Percentiles rank a stretch among this genome's conserved stretches.
Evolutionary conservation across 306 rosid species (phyloP).

Genomic region (Cucumis melo): DNA sequence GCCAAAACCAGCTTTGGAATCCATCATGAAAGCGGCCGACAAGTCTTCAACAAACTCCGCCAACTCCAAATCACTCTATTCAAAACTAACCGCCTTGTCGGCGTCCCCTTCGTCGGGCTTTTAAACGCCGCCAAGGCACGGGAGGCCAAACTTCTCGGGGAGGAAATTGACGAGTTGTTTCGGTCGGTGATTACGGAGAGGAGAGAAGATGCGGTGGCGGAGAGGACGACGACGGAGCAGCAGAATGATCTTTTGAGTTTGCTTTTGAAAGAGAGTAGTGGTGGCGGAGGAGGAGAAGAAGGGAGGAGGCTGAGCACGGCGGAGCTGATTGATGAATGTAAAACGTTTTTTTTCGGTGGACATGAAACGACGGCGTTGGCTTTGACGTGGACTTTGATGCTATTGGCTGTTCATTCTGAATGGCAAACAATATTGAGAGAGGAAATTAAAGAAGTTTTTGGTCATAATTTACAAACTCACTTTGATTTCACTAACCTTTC

Average conservation of each 20-base stretch:
- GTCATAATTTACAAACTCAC: conserved; percentile 25
- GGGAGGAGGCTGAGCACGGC: conserved; percentile 23
- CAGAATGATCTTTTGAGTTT: conserved; percentile 43
- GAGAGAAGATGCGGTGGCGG: conserved; percentile 3
- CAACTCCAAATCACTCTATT: conserved; percentile 58
- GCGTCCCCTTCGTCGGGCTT: conserved; percentile 50
- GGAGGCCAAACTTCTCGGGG: conserved; percentile 48
- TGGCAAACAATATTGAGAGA: conserved; percentile 70
- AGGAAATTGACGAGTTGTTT: conserved; percentile 44
- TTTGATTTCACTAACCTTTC: conserved; percentile 26
- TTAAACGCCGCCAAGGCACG: conserved; percentile 33
- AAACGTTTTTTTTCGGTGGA: conserved; percentile 81
- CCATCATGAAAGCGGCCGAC: conserved; percentile 22
- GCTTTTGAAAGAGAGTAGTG: conserved; percentile 28
- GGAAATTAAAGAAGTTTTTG: conserved; percentile 53
- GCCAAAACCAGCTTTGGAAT: conserved; percentile 77
- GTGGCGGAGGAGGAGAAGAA: conserved; percentile 4
- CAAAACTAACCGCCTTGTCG: conserved; percentile 48
- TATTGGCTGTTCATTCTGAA: conserved; percentile 47
- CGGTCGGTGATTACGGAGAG: conserved; percentile 21
- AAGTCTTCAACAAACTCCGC: conserved; percentile 39
- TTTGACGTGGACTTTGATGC: conserved; percentile 71
- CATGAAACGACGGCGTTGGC: conserved; percentile 94
- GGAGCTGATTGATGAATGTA: conserved; percentile 70
- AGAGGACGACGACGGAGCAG: neutral